phyloP scores from a whole-genome alignment of 129 eudicot genomes.

The Flaveria linearis region DNA sequence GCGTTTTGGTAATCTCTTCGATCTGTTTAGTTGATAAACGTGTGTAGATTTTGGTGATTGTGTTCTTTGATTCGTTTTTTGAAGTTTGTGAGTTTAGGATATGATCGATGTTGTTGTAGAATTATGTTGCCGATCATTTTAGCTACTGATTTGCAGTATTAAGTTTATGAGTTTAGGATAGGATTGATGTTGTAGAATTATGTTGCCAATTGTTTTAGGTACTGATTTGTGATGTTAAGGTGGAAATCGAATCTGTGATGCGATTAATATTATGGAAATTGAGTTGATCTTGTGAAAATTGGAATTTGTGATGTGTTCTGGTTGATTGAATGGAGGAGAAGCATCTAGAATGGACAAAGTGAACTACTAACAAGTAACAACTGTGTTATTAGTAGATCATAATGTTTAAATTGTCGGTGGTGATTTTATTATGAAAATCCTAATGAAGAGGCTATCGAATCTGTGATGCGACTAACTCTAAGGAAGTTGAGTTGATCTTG shows the following conservation, averaged over 20 bases:
- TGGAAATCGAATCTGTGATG: too few relatives aligned
- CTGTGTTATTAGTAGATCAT: not conserved
- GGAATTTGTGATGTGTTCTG: not conserved
- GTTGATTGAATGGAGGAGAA: not conserved
- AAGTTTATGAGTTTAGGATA: too few relatives aligned
- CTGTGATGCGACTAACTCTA: too few relatives aligned
- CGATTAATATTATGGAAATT: too few relatives aligned
- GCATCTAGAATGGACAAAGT: not conserved
- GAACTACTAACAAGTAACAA: not conserved
- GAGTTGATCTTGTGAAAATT: too few relatives aligned
- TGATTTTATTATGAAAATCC: not conserved
- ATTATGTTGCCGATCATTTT: too few relatives aligned
- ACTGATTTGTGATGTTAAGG: too few relatives aligned
- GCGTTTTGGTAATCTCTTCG: slow-evolving; percentile 65
- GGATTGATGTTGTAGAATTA: too few relatives aligned
- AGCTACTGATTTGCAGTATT: too few relatives aligned
- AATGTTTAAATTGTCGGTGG: not conserved
- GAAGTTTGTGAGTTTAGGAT: not conserved
- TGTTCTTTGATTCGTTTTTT: not conserved
- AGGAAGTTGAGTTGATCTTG: not conserved
- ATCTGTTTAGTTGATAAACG: slow-evolving; percentile 1
- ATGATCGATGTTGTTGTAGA: slow-evolving; percentile 2
- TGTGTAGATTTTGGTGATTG: slow-evolving; percentile 5
- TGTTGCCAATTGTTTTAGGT: too few relatives aligned
- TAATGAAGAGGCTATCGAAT: not conserved